A percentile compares a stretch with the other conserved stretches of the same genome.
Evolutionary conservation across 2,329 filamentous ascomycete genomes (phyloP).

Genomic region (Aspergillus persii): DNA sequence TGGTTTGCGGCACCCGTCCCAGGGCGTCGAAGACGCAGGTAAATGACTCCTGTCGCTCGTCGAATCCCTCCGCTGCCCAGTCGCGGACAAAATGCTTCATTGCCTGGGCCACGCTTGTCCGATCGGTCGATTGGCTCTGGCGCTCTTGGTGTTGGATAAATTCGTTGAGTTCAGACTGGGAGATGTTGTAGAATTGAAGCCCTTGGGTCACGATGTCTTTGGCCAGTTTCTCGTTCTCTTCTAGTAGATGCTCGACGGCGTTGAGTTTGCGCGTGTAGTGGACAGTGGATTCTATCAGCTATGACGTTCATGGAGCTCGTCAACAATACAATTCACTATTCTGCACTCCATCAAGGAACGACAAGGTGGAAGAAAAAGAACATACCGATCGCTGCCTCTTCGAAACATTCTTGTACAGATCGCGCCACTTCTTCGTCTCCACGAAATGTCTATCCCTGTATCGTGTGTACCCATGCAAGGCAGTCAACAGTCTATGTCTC

Average conservation of each 20-base stretch:
- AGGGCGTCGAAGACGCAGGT: slow-evolving; percentile 33
- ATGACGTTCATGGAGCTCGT: background rate
- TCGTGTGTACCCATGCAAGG: slow-evolving; percentile 24
- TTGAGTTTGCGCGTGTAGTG: slow-evolving; percentile 57
- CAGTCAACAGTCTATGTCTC: slow-evolving; percentile 26
- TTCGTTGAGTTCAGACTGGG: slow-evolving; percentile 44
- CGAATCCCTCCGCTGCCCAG: slow-evolving; percentile 51
- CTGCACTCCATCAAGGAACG: too few species aligned
- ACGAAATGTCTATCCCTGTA: slow-evolving; percentile 21
- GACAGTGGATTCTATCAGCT: slow-evolving; percentile 58
- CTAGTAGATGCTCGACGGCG: slow-evolving; percentile 44
- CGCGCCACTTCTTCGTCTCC: slow-evolving; percentile 20
- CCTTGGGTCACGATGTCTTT: slow-evolving; percentile 47
- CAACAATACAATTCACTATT: background rate
- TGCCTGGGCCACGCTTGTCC: slow-evolving; percentile 51
- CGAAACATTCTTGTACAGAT: slow-evolving; percentile 21
- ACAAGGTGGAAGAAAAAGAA: background rate
- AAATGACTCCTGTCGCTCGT: slow-evolving; percentile 46
- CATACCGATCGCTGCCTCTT: slow-evolving; percentile 18
- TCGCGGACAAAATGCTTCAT: slow-evolving; percentile 60
- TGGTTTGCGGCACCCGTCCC: slow-evolving; percentile 3
- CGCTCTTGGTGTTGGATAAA: slow-evolving; percentile 41
- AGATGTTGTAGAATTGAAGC: slow-evolving; percentile 49
- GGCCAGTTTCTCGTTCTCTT: slow-evolving; percentile 48
- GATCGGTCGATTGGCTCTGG: slow-evolving; percentile 42